These are phyloP conservation scores for Rhododendron mucronatum DNA, from an alignment of 148 eudicot species.

Conservation along the genomic window DNA sequence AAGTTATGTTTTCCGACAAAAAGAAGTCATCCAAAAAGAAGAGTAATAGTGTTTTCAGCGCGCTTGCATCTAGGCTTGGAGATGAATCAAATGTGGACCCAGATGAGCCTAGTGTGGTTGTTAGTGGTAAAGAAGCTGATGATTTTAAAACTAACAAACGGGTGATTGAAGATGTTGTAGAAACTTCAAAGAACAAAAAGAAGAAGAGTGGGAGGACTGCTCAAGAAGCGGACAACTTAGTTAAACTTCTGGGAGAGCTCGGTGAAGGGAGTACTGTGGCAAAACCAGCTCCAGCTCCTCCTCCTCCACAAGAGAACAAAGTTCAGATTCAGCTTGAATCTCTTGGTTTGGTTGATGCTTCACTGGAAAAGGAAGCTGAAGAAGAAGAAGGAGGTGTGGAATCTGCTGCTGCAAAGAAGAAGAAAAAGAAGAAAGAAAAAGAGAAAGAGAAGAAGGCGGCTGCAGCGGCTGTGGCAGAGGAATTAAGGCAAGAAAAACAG, in stretches of 20 bases:
- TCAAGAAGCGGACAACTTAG: constrained; percentile 80
- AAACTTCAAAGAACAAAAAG: constrained; percentile 69
- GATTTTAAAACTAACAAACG: constrained; percentile 28
- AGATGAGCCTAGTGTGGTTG: constrained; percentile 14
- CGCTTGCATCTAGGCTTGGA: constrained; percentile 27
- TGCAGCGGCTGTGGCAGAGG: constrained; percentile 41
- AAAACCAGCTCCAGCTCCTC: constrained; percentile 31
- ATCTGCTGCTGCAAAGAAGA: constrained; percentile 64
- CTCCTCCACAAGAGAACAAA: constrained; percentile 38
- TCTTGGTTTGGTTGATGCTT: constrained; percentile 24
- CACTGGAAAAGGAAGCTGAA: constrained; percentile 50
- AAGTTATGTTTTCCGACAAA: constrained; percentile 58
- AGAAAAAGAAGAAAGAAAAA: constrained; percentile 79
- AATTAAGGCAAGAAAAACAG: constrained; percentile 33
- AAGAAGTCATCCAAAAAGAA: constrained; percentile 93
- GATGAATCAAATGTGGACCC: constrained; percentile 16
- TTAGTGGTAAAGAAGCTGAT: constrained; percentile 19
- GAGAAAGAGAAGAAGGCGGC: constrained; percentile 44
- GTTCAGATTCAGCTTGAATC: constrained; percentile 39
- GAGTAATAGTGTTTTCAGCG: constrained; percentile 27
- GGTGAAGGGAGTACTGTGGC: constrained; percentile 52
- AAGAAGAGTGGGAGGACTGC: constrained; percentile 71
- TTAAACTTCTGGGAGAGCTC: constrained; percentile 71
- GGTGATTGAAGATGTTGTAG: constrained; percentile 27
- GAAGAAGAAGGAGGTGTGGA: constrained; percentile 50